A percentile compares a stretch with the other conserved stretches of the same genome.
Conservation (phyloP, 176 grass and related monocot species). For the Hyparrhenia diplandra region DNA sequence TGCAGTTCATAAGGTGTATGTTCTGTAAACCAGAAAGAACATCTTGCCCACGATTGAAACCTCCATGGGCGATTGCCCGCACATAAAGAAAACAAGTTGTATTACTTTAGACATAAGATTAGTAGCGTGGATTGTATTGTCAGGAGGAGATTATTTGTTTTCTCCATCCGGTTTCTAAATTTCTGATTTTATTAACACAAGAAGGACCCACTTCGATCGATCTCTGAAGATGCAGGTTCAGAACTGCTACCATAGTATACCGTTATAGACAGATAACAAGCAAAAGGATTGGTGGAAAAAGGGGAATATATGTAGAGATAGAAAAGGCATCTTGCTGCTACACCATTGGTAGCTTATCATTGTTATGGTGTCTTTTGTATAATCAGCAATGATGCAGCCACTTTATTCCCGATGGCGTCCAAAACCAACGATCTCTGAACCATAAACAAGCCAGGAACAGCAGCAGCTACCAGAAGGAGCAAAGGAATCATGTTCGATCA, state of each 20-base stretch:
- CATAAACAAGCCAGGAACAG: neutral
- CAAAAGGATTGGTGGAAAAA: neutral
- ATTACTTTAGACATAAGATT: neutral
- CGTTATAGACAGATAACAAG: neutral
- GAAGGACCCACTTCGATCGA: neutral
- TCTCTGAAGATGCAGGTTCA: neutral
- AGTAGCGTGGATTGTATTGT: neutral
- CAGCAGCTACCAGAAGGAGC: neutral
- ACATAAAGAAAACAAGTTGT: neutral
- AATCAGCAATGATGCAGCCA: neutral
- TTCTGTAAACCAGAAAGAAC: neutral
- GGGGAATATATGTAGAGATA: neutral
- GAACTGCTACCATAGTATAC: neutral
- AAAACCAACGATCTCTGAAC: neutral
- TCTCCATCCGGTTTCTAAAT: neutral
- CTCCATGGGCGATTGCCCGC: neutral
- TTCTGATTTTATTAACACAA: neutral
- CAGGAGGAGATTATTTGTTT: neutral
- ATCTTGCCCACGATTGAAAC: neutral
- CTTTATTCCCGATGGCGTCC: neutral
- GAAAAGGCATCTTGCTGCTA: neutral
- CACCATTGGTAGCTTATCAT: constrained; percentile 20
- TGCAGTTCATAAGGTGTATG: neutral
- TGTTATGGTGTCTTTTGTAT: neutral
- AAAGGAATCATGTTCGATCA: neutral